A percentile compares a stretch with the other conserved stretches of the same genome.
These are phyloP conservation scores for Guadua angustifolia DNA, from an alignment of 176 grass and related monocot genomes.

Conservation along the genomic window DNA sequence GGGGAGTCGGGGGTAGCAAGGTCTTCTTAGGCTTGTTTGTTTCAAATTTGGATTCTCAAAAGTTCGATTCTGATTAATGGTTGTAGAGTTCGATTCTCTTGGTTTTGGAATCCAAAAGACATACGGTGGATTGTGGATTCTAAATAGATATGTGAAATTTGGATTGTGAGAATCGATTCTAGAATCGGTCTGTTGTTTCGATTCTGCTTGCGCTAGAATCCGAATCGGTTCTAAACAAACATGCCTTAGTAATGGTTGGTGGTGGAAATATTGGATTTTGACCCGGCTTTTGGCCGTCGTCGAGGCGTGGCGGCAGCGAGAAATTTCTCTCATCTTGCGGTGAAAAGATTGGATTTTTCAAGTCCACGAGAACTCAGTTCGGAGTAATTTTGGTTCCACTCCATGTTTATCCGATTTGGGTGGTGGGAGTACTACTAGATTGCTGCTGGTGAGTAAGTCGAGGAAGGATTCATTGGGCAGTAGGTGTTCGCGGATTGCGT, in stretches of 20 bases:
- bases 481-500: slow-evolving; percentile 33
- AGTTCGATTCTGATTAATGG: too few species aligned
- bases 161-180: too few species aligned
- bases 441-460: not conserved
- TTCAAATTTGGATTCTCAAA: too few species aligned
- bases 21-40: too few species aligned
- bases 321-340: not conserved
- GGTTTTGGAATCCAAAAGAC: too few species aligned
- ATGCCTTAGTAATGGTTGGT: slow-evolving; percentile 17
- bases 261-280: slow-evolving; percentile 35
- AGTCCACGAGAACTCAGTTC: not conserved
- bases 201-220: too few species aligned
- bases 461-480: not conserved
- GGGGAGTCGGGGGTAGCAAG: slow-evolving; percentile 1
- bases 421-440: not conserved
- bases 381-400: not conserved
- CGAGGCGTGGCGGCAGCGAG: not conserved
- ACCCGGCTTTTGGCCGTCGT: slow-evolving; percentile 24
- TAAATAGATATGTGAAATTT: too few species aligned
- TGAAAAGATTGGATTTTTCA: not conserved
- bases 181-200: too few species aligned
- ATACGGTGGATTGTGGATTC: too few species aligned
- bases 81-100: too few species aligned
- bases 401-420: not conserved
- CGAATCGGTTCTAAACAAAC: too few species aligned